These are phyloP conservation scores for Pilasporangium apinafurcum DNA, from an alignment of 352 stramenopile genomes.

Conservation along the genomic window DNA sequence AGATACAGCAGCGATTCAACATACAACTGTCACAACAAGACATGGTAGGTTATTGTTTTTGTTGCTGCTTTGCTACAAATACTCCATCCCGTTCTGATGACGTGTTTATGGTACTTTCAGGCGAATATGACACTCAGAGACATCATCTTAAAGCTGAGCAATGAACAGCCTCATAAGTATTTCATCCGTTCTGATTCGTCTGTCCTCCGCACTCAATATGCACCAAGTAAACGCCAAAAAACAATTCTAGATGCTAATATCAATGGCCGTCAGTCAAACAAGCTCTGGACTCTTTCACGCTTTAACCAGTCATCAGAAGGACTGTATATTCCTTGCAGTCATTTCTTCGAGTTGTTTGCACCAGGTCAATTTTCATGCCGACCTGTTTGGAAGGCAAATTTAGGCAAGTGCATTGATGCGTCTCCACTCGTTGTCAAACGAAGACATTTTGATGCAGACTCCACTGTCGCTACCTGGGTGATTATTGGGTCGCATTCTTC, in stretches of 20 bases:
- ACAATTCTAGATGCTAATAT: too few relatives aligned
- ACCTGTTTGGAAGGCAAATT: conserved; percentile 22
- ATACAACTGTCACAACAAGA: conserved; percentile 9
- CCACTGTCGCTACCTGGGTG: conserved; percentile 11
- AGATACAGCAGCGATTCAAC: conserved; percentile 17
- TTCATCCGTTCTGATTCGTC: too few relatives aligned
- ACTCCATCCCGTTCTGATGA: too few relatives aligned
- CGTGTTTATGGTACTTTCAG: too few relatives aligned
- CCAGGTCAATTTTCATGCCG: conserved; percentile 1
- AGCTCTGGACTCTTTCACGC: conserved; percentile 8
- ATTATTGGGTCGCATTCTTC: conserved; percentile 47
- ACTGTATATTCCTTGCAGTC: background rate
- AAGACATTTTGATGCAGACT: background rate
- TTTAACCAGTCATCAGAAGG: conserved; percentile 17
- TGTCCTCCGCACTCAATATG: too few relatives aligned
- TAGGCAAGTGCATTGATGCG: conserved; percentile 59
- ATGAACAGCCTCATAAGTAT: too few relatives aligned
- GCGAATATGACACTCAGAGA: too few relatives aligned
- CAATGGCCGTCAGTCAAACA: too few relatives aligned
- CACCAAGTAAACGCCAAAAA: too few relatives aligned
- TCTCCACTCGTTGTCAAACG: conserved; percentile 42
- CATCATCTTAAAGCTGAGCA: too few relatives aligned
- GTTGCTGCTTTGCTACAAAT: too few relatives aligned
- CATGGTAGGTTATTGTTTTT: conserved; percentile 10
- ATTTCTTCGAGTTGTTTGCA: background rate